A percentile compares a stretch with the other conserved stretches of the same genome.
Evolutionary conservation across 768 basidiomycete genomes (phyloP).

Genomic region (Kwoniella sp.): DNA sequence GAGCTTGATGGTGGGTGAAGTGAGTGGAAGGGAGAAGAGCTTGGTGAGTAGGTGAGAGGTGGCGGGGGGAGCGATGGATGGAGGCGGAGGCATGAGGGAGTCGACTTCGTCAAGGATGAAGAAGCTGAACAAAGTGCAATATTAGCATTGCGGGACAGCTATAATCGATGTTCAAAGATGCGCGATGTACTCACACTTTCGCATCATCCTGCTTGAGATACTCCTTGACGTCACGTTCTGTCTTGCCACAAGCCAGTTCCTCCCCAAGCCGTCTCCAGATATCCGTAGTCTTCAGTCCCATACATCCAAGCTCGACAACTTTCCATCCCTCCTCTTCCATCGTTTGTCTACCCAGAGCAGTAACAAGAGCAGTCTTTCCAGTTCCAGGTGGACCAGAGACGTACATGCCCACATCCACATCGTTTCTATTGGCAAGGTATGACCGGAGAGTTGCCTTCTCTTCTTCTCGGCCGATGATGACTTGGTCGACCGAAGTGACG

Average conservation of each 20-base stretch:
- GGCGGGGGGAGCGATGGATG: constrained; percentile 38
- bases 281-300: constrained; percentile 50
- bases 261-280: constrained; percentile 50
- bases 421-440: constrained; percentile 35
- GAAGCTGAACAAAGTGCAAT: constrained; percentile 32
- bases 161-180: not conserved
- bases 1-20: constrained; percentile 44
- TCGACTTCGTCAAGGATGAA: constrained; percentile 57
- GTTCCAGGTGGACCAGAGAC: constrained; percentile 92
- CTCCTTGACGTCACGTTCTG: constrained; percentile 33
- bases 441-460: constrained; percentile 41
- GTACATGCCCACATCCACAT: constrained; percentile 59
- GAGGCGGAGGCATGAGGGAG: constrained; percentile 50
- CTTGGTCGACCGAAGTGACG: constrained; percentile 19
- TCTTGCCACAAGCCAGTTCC: constrained; percentile 42
- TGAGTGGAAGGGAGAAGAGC: constrained; percentile 51
- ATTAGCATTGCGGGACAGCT: too few species aligned
- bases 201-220: constrained; percentile 2
- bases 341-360: constrained; percentile 43
- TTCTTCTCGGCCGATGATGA: constrained; percentile 49
- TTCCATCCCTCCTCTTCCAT: constrained; percentile 34
- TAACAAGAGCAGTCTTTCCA: constrained; percentile 63
- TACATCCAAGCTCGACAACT: constrained; percentile 53
- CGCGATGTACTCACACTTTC: constrained; percentile 8
- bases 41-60: constrained; percentile 51